These are phyloP conservation scores for Haplographium delicatum DNA, from an alignment of 495 filamentous ascomycete species.

Conservation along the genomic window DNA sequence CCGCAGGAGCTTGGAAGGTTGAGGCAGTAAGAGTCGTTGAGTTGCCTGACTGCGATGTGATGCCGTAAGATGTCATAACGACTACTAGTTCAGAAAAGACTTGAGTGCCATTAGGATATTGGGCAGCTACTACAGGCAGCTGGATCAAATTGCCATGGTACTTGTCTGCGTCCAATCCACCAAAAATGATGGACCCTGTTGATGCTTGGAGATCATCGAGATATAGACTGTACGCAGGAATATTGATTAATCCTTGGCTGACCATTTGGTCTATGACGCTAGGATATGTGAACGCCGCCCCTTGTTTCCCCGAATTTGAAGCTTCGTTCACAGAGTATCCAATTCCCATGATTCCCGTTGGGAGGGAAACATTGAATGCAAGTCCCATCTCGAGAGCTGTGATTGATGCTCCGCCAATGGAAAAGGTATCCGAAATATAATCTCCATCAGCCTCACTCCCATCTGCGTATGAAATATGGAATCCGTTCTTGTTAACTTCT, in stretches of 20 bases:
- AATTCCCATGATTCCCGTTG: slow-evolving; percentile 82
- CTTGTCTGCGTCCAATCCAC: slow-evolving; percentile 82
- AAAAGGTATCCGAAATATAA: slow-evolving; percentile 72
- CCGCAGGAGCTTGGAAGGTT: slow-evolving; percentile 48
- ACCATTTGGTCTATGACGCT: slow-evolving; percentile 76
- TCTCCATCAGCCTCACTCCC: slow-evolving; percentile 57
- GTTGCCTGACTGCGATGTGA: slow-evolving; percentile 31
- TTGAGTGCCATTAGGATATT: slow-evolving; percentile 2
- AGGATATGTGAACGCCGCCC: slow-evolving; percentile 49
- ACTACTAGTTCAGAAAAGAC: slow-evolving; percentile 46
- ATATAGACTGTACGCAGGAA: slow-evolving; percentile 85
- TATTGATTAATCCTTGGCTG: slow-evolving; percentile 62
- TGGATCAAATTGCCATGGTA: slow-evolving; percentile 68
- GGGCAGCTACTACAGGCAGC: slow-evolving; percentile 50
- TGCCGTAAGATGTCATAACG: slow-evolving; percentile 45
- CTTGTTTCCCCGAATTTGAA: slow-evolving; percentile 29
- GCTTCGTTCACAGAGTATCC: slow-evolving; percentile 78
- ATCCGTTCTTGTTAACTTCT: slow-evolving; percentile 53
- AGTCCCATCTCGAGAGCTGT: slow-evolving; percentile 76
- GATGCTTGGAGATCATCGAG: slow-evolving; percentile 56
- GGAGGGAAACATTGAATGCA: slow-evolving; percentile 60
- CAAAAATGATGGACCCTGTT: slow-evolving; percentile 81
- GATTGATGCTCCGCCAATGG: slow-evolving; percentile 60
- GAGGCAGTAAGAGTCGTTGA: slow-evolving; percentile 32
- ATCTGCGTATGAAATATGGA: slow-evolving; percentile 84